Evolutionary conservation across 805 yeast genomes (phyloP).

Genomic region (Candida michaelii): DNA sequence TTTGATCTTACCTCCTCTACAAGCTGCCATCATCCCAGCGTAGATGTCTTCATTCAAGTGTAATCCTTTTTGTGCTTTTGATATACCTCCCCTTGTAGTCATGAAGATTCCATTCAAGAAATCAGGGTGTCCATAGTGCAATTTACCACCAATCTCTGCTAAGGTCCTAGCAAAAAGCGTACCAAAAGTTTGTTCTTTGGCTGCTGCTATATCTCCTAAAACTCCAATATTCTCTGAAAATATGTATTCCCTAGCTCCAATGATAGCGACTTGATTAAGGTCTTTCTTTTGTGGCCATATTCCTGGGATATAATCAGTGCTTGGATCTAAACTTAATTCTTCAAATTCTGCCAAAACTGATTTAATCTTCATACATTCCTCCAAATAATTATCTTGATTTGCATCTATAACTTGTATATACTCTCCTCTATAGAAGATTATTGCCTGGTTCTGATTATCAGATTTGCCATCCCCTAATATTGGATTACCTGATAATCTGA

Average conservation of each 20-base stretch:
- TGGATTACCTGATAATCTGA: slow-evolving; percentile 90
- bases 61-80: slow-evolving; percentile 91
- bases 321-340: slow-evolving; percentile 58
- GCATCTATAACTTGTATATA: slow-evolving; percentile 95
- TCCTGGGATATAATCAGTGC: slow-evolving; percentile 31
- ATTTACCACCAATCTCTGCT: slow-evolving; percentile 91
- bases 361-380: slow-evolving; percentile 89
- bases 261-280: slow-evolving; percentile 65
- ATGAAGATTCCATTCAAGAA: slow-evolving; percentile 85
- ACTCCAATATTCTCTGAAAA: slow-evolving; percentile 92
- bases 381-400: slow-evolving; percentile 92
- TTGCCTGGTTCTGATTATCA: slow-evolving; percentile 88
- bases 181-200: slow-evolving; percentile 96
- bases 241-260: slow-evolving; percentile 94
- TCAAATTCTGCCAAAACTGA: slow-evolving; percentile 90
- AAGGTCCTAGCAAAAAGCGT: slow-evolving; percentile 90
- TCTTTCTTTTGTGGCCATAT: slow-evolving; percentile 1
- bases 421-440: slow-evolving; percentile 89
- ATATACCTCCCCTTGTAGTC: slow-evolving; percentile 94
- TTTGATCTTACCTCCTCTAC: slow-evolving; percentile 90
- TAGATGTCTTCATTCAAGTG: slow-evolving; percentile 94
- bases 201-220: slow-evolving; percentile 95
- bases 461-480: slow-evolving; percentile 96
- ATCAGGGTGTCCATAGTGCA: slow-evolving; percentile 97
- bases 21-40: slow-evolving; percentile 89